Evolutionary conservation across 108 stramenopile species (phyloP).

Genomic region (Cylindrotheca closterium): DNA sequence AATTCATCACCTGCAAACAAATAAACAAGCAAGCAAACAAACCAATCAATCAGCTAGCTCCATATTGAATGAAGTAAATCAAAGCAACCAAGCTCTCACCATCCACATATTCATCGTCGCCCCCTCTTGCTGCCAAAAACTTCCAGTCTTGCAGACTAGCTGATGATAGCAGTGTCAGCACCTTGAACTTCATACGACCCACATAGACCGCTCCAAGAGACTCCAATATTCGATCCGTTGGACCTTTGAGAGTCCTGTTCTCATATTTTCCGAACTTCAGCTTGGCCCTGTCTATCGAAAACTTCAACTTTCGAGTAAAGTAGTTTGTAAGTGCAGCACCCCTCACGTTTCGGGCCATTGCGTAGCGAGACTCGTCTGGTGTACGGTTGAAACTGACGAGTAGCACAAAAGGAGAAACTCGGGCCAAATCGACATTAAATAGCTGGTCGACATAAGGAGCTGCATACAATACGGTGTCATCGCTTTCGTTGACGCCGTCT

Average conservation of each 20-base stretch:
- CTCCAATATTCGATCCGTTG: constrained; percentile 72
- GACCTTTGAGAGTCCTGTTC: constrained; percentile 69
- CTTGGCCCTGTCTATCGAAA: constrained; percentile 75
- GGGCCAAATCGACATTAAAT: constrained; percentile 58
- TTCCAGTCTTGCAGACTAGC: constrained; percentile 87
- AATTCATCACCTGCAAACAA: too few species aligned
- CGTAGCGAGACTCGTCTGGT: constrained; percentile 64
- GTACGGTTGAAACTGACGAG: constrained; percentile 77
- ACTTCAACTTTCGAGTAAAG: constrained; percentile 75
- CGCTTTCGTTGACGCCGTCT: constrained; percentile 44
- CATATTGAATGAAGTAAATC: too few species aligned
- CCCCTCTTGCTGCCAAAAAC: constrained; percentile 72
- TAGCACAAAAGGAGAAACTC: constrained; percentile 74
- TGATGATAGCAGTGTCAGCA: constrained; percentile 72
- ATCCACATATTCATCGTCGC: constrained; percentile 81
- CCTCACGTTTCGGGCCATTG: constrained; percentile 38
- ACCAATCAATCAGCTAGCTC: too few species aligned
- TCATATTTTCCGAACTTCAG: constrained; percentile 75
- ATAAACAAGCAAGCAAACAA: too few species aligned
- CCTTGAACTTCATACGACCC: constrained; percentile 73
- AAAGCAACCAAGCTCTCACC: too few species aligned
- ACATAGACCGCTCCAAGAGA: constrained; percentile 69
- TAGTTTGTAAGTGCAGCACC: constrained; percentile 81
- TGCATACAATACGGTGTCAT: constrained; percentile 42
- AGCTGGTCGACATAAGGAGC: constrained; percentile 70